Evolutionary conservation across 148 eudicot genomes (phyloP).

Genomic region (Rhododendron kiyosumense): DNA sequence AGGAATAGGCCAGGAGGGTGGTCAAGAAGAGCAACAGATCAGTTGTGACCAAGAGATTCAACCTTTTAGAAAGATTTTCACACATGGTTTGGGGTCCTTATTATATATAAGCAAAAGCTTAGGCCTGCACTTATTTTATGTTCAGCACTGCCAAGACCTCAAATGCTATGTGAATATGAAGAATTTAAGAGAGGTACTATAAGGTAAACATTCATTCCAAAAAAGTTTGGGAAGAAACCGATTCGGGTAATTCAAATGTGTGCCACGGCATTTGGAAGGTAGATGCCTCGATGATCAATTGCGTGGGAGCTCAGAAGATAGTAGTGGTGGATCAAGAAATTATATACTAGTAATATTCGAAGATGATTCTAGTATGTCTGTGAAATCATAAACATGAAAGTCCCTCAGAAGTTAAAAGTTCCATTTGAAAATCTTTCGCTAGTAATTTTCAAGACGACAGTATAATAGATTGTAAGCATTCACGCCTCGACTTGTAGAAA

Average conservation of each 20-base stretch:
- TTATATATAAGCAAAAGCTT: background rate
- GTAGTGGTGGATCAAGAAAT: background rate
- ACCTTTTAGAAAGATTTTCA: background rate
- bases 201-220: background rate
- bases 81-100: conserved; percentile 10
- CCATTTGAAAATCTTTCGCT: background rate
- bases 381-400: background rate
- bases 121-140: background rate
- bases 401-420: background rate
- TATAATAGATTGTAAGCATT: background rate
- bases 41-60: background rate
- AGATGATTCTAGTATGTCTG: background rate
- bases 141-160: background rate
- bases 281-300: background rate
- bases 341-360: background rate
- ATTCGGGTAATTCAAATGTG: background rate
- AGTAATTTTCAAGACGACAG: background rate
- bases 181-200: background rate
- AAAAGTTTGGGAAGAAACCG: background rate
- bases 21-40: background rate
- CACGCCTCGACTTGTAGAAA: background rate
- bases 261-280: background rate
- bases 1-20: background rate
- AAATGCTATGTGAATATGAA: background rate
- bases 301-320: background rate